Base-by-base conservation (phyloP, 2,329 filamentous ascomycete species). In the Claviceps monticola region DNA sequence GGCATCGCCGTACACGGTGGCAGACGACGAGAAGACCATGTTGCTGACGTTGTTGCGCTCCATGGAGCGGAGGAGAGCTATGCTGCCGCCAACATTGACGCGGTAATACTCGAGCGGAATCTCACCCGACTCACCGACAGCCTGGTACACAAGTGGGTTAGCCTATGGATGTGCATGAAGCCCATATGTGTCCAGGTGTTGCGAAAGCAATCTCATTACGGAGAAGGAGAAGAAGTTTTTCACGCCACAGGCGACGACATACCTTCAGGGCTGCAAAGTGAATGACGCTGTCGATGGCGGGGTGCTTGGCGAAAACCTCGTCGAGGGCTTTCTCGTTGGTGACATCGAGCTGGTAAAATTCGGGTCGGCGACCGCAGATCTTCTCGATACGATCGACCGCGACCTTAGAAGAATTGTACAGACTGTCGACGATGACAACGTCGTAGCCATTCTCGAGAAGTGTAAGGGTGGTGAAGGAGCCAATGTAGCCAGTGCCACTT, bases 221-320 rank as follows among this genome's bases (percentile, higher is more conserved):
- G 21, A 19, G n/a, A 16, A 43, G 17, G 3, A 43, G 17, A 21
- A 6, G 13, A 21, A 5, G 14, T 14, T 3, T 8, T n/a, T 11
- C 3, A 44, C 13, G 3, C 6, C 19, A n/a, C 13, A 7, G 17
- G 2, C 5, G 5, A 8, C 2, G 6, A 19, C 23, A 61, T 70
- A 85, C 88, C 85, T 98, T 98, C 60, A 98, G 79, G 23, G 93
- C 93, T 57, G 93, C 94, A 66, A 98, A 98, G 76, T 98, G 93
- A 63, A 98, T 97, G 58, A 97, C 93, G 66, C 88, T 95, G 78
- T 96, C 89, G 64, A 98, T 96, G 63, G 88, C 84, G 49, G 90
- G 88, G 71, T 97, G 85, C 64, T 85, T 86, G 56, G 80, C 75
- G 66, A 98, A 96, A 61, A 97, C 86, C 62, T 83, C 82, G 67